A percentile compares a stretch with the other conserved stretches of the same genome.
Evolutionary conservation across 106 monocot species (phyloP).

Genomic region (Chionographis japonica): DNA sequence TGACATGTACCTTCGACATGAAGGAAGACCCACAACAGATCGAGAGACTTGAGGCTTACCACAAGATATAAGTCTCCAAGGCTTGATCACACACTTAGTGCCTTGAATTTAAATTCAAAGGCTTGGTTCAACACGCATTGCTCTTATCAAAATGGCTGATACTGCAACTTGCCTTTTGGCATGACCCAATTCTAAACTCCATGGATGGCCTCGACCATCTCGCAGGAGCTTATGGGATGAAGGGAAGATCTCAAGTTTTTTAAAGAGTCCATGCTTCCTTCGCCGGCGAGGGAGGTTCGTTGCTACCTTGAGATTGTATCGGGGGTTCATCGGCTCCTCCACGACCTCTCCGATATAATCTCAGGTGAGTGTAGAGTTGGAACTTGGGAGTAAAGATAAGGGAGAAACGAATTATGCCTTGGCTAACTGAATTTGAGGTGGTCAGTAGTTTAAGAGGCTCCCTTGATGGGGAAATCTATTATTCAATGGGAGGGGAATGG

Average conservation of each 20-base stretch:
- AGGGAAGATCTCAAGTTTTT: background rate
- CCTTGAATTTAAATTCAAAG: conserved; percentile 31
- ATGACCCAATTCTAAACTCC: conserved; percentile 16
- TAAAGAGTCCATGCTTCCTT: conserved; percentile 4
- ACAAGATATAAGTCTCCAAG: background rate
- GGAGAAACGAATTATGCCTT: conserved; percentile 5
- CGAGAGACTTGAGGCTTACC: background rate
- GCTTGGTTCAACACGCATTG: conserved; percentile 4
- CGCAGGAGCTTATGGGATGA: background rate
- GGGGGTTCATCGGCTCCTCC: background rate
- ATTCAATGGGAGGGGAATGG: conserved; percentile 8
- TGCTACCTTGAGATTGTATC: background rate
- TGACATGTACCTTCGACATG: conserved; percentile 27
- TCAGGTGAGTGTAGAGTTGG: background rate
- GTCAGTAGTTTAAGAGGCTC: background rate
- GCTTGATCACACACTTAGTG: conserved; percentile 44
- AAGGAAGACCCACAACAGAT: background rate
- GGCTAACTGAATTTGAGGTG: background rate
- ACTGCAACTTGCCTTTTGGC: conserved; percentile 28
- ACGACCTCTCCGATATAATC: background rate
- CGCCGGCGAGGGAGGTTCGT: background rate
- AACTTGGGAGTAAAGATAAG: too few species aligned
- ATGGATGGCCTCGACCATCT: background rate
- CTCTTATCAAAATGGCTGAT: conserved; percentile 21
- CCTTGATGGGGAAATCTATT: background rate